Evolutionary conservation across 805 yeast species (phyloP).

Genomic region (Wickerhamomyces ciferrii): DNA sequence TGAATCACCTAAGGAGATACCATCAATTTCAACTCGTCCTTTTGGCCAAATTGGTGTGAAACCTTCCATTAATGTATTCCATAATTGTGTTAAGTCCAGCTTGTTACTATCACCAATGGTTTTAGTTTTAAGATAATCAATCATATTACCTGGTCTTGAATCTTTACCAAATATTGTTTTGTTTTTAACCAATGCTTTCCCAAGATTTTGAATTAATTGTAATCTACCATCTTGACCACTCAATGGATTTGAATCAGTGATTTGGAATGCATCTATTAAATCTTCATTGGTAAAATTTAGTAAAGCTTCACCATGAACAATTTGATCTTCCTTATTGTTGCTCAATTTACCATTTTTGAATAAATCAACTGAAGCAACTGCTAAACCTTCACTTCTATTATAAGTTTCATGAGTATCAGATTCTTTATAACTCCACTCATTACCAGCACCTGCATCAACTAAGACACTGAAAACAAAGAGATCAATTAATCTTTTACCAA

Average conservation of each 20-base stretch:
- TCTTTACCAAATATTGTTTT: conserved; percentile 39
- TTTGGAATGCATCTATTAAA: conserved; percentile 41
- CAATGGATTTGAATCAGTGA: conserved; percentile 40
- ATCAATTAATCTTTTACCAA: conserved; percentile 50
- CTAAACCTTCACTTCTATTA: conserved; percentile 57
- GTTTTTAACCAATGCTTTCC: conserved; percentile 36
- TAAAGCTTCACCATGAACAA: conserved; percentile 40
- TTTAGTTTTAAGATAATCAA: conserved; percentile 37
- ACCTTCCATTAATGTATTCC: conserved; percentile 54
- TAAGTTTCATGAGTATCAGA: conserved; percentile 23
- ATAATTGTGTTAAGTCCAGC: conserved; percentile 40
- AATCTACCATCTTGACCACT: conserved; percentile 53
- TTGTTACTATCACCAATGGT: background rate
- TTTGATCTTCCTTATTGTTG: conserved; percentile 23
- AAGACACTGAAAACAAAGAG: conserved; percentile 55
- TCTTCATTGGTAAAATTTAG: conserved; percentile 27
- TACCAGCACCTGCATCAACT: conserved; percentile 68
- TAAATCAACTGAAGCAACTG: conserved; percentile 54
- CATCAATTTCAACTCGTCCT: conserved; percentile 46
- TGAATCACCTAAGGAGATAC: conserved; percentile 55
- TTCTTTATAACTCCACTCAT: conserved; percentile 46
- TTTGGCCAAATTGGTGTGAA: conserved; percentile 58
- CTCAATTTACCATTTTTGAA: conserved; percentile 45
- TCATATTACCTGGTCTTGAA: conserved; percentile 48
- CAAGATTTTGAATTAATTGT: conserved; percentile 39